Percentiles rank a stretch among this genome's conserved stretches.
These are phyloP conservation scores for Sarcodon sp. DNA, from an alignment of 768 basidiomycete genomes.

Conservation along the genomic window DNA sequence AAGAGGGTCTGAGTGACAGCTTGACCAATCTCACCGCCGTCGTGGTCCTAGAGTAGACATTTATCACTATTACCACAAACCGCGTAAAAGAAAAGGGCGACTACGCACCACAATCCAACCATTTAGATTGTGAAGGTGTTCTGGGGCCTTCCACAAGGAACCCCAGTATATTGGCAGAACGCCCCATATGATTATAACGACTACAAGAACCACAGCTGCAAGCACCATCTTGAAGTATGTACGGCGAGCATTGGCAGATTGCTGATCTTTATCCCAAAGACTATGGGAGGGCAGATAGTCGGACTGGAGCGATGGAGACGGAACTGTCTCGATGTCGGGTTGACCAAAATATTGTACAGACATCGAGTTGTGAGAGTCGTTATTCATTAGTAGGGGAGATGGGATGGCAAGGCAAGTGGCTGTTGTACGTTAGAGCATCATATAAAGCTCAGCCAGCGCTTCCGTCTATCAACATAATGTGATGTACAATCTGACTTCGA, in stretches of 20 bases:
- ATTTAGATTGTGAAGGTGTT: slow-evolving; percentile 25
- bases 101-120: slow-evolving; percentile 45
- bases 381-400: no score
- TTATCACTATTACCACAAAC: neutral
- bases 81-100: neutral
- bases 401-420: no score
- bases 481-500: no score
- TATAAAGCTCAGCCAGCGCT: no score
- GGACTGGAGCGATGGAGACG: no score
- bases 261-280: slow-evolving; percentile 7
- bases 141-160: slow-evolving; percentile 31
- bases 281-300: slow-evolving; percentile 10
- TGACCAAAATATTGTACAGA: no score
- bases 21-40: slow-evolving; percentile 38
- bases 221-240: slow-evolving; percentile 29
- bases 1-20: slow-evolving; percentile 27
- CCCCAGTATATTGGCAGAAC: slow-evolving; percentile 53
- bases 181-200: slow-evolving; percentile 31
- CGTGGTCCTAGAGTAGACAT: slow-evolving; percentile 37
- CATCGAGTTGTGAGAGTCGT: no score
- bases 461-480: no score
- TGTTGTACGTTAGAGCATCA: no score
- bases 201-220: slow-evolving; percentile 17
- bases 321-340: no score
- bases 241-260: slow-evolving; percentile 16